Conservation (phyloP, 2,329 filamentous ascomycete species). For the Colletotrichum sp. region DNA sequence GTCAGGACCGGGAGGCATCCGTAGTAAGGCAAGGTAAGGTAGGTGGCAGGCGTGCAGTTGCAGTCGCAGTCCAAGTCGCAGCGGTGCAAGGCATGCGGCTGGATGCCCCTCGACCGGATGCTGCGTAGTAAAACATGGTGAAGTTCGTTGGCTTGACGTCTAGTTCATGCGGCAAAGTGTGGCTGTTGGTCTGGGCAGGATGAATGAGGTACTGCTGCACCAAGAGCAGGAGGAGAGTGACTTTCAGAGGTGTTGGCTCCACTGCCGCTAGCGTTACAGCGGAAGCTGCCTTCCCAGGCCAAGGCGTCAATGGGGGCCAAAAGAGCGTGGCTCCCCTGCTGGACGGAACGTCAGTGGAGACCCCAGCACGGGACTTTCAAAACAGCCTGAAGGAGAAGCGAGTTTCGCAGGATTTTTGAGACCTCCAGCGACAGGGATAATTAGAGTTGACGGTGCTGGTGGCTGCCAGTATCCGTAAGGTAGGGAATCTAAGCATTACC, state of each 20-base stretch:
- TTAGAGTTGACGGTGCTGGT: slow-evolving; percentile 14
- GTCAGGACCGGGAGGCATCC: not conserved
- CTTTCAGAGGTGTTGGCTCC: not conserved
- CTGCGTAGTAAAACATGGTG: slow-evolving; percentile 17
- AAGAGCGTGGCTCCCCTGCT: not conserved
- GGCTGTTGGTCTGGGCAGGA: slow-evolving; percentile 3
- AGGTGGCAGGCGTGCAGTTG: not conserved
- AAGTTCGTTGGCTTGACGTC: slow-evolving; percentile 8
- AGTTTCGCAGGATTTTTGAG: slow-evolving; percentile 39
- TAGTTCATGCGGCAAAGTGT: slow-evolving; percentile 16
- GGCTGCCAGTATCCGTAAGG: not conserved
- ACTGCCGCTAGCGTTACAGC: slow-evolving; percentile 5
- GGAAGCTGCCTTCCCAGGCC: not conserved
- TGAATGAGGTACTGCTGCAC: not conserved
- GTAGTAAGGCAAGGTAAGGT: not conserved
- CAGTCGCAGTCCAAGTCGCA: not conserved
- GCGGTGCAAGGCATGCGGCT: not conserved
- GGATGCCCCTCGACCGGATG: slow-evolving; percentile 5
- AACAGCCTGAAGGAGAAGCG: slow-evolving; percentile 42
- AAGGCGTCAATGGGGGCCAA: not conserved
- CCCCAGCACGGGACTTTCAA: slow-evolving; percentile 26
- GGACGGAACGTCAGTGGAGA: not conserved
- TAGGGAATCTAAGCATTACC: not conserved
- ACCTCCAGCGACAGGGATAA: slow-evolving; percentile 21
- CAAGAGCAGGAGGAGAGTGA: not conserved